Conservation (phyloP, 2,329 filamentous ascomycete species). For the Beauveria varroae region DNA sequence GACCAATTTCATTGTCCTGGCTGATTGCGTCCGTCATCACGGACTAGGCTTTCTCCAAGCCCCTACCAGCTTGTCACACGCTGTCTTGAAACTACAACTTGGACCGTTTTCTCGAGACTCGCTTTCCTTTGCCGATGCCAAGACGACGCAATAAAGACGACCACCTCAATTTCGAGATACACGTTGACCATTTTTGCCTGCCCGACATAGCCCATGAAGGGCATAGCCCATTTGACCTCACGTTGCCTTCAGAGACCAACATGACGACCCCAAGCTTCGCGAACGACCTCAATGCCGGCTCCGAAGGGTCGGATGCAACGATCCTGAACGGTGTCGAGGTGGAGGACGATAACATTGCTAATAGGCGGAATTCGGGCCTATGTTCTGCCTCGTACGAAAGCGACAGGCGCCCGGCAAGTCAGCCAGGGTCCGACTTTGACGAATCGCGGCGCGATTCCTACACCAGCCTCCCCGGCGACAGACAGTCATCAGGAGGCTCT, state of each 20-base stretch:
- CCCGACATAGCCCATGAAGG: slow-evolving; percentile 34
- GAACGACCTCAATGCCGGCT: slow-evolving; percentile 13
- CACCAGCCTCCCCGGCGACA: not conserved
- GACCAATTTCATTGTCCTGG: not conserved
- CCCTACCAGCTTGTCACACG: not conserved
- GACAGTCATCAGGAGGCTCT: not conserved
- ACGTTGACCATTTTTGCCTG: slow-evolving; percentile 39
- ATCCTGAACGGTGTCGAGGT: not conserved
- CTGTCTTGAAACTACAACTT: not conserved
- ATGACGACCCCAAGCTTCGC: not conserved
- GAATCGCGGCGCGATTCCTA: slow-evolving; percentile 4
- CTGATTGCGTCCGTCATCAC: not conserved
- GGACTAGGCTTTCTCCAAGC: not conserved
- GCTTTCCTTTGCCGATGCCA: slow-evolving; percentile 17
- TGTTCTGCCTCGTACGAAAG: slow-evolving; percentile 6
- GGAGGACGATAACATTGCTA: not conserved
- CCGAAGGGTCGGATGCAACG: slow-evolving; percentile 12
- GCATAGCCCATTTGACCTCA: slow-evolving; percentile 12
- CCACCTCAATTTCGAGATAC: slow-evolving; percentile 39
- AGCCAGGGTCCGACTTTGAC: not conserved
- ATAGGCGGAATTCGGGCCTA: not conserved
- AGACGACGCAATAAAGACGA: slow-evolving; percentile 20
- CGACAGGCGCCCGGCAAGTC: not conserved
- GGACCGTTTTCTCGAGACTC: not conserved
- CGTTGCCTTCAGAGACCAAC: slow-evolving; percentile 7